Evolutionary conservation across 202 grass and related monocot genomes (phyloP).

Genomic region (Hordeum pubiflorum): DNA sequence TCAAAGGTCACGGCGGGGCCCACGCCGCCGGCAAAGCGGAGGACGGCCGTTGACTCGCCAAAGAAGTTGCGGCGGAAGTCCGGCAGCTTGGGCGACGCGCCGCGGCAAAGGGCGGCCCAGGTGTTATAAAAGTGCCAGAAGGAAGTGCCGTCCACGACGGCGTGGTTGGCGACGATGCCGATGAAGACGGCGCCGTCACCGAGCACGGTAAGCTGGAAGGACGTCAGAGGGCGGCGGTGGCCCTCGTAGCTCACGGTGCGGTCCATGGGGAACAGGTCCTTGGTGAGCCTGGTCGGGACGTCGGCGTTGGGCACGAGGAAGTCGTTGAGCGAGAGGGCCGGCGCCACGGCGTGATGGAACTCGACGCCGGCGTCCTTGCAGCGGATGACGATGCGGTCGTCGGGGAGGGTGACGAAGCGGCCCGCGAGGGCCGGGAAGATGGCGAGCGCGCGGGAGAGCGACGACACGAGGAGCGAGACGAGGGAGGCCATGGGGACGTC

Average conservation of each 20-base stretch:
- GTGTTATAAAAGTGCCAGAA: constrained; percentile 94
- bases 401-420: constrained; percentile 68
- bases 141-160: constrained; percentile 86
- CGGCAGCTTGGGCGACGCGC: constrained; percentile 40
- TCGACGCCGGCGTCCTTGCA: constrained; percentile 76
- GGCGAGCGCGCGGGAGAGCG: constrained; percentile 61
- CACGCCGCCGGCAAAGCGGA: constrained; percentile 50
- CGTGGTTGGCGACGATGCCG: constrained; percentile 73
- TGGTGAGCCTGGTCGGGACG: constrained; percentile 47
- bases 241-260: constrained; percentile 77
- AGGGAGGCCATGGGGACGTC: constrained; percentile 46
- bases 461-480: constrained; percentile 49
- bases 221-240: constrained; percentile 63
- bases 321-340: constrained; percentile 34
- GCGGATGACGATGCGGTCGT: constrained; percentile 54
- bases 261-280: constrained; percentile 80
- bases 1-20: constrained; percentile 76
- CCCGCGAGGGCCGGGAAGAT: constrained; percentile 63
- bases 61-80: constrained; percentile 81
- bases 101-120: constrained; percentile 78
- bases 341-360: constrained; percentile 59
- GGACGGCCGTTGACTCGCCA: constrained; percentile 70
- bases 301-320: constrained; percentile 59
- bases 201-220: constrained; percentile 87
- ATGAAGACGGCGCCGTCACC: constrained; percentile 75